A percentile compares a stretch with the other conserved stretches of the same genome.
Evolutionary conservation across 768 basidiomycete species (phyloP).

Genomic region (Rubroboletus satanas): DNA sequence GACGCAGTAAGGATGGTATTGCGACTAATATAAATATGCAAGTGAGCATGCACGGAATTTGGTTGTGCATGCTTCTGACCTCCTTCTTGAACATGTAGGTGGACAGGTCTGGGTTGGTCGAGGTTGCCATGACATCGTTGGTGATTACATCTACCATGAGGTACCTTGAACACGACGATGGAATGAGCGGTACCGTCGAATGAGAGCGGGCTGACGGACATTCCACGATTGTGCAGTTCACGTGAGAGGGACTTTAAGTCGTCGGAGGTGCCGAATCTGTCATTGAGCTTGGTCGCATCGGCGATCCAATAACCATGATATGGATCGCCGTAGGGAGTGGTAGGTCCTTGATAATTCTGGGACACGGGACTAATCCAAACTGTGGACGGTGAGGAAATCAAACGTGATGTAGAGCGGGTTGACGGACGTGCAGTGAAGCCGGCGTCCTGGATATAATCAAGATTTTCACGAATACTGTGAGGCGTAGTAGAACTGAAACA

Average conservation of each 20-base stretch:
- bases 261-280: conserved; percentile 65
- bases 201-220: conserved; percentile 40
- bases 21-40: conserved; percentile 37
- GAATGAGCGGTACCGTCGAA: background rate
- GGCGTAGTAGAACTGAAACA: too few relatives aligned
- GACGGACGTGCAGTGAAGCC: conserved; percentile 72
- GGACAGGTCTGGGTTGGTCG: conserved; percentile 59
- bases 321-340: conserved; percentile 71
- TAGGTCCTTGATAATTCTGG: conserved; percentile 70
- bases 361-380: conserved; percentile 85
- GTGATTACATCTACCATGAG: conserved; percentile 85
- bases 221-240: conserved; percentile 67
- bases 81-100: conserved; percentile 63
- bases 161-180: conserved; percentile 40
- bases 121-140: conserved; percentile 80
- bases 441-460: conserved; percentile 83
- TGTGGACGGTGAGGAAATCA: conserved; percentile 18
- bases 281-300: conserved; percentile 64
- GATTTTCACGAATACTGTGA: conserved; percentile 58
- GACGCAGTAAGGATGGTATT: conserved; percentile 77
- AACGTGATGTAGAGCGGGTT: background rate
- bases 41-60: background rate
- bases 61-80: conserved; percentile 32
- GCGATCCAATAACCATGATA: conserved; percentile 87
- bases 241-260: conserved; percentile 66